A percentile compares a stretch with the other conserved stretches of the same genome.
Conservation (phyloP, 345 rosid genomes). For the Salix viminalis region DNA sequence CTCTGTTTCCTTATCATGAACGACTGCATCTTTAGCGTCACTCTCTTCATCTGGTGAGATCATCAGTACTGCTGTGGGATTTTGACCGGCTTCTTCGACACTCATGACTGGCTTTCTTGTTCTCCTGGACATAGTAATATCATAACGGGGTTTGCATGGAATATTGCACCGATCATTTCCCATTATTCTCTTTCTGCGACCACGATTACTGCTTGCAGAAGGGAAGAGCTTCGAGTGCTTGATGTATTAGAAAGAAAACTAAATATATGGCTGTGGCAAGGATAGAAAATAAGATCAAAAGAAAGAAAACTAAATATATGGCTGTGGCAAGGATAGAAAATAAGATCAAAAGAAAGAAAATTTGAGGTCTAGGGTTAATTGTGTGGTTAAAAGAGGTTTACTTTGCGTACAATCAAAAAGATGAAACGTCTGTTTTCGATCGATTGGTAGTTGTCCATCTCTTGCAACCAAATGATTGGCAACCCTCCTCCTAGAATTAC, state of each 20-base stretch:
- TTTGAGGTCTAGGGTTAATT: neutral
- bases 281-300: neutral
- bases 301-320: neutral
- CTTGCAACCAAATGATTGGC: neutral
- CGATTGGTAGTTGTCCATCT: slow-evolving; percentile 5
- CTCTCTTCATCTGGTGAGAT: neutral
- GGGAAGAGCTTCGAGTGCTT: neutral
- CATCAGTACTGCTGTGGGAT: too few relatives aligned
- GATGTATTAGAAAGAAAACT: neutral
- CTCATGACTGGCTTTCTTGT: slow-evolving; percentile 55
- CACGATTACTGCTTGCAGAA: neutral
- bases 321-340: neutral
- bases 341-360: neutral
- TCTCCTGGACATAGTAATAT: slow-evolving; percentile 65
- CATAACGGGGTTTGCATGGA: slow-evolving; percentile 38
- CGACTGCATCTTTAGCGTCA: neutral
- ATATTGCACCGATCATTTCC: slow-evolving; percentile 27
- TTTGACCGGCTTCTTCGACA: neutral
- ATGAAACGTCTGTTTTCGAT: slow-evolving; percentile 28
- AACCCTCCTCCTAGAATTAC: neutral
- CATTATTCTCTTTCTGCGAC: slow-evolving; percentile 28
- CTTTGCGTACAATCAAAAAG: slow-evolving; percentile 27
- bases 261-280: neutral
- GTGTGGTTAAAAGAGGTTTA: slow-evolving; percentile 4
- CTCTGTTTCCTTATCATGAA: neutral